These are phyloP conservation scores for Podospora appendiculata DNA, from an alignment of 495 filamentous ascomycete genomes.

Conservation along the genomic window DNA sequence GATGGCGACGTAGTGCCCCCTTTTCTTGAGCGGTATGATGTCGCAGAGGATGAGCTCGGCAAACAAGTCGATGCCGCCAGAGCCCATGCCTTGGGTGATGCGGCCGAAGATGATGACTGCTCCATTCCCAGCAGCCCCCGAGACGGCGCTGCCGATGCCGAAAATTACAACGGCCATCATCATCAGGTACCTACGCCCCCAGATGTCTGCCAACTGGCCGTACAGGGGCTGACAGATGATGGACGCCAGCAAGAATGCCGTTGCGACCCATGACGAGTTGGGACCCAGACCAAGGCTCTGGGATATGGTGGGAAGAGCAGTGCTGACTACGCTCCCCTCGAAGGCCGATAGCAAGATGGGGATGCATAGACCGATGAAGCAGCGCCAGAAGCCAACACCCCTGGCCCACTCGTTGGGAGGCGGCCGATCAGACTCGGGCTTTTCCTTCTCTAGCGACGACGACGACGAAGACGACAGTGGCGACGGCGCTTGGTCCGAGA, in stretches of 20 bases:
- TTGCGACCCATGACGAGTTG: constrained; percentile 23
- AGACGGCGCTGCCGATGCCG: constrained; percentile 35
- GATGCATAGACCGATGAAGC: constrained; percentile 30
- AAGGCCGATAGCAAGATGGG: constrained; percentile 35
- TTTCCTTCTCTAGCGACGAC: constrained; percentile 4
- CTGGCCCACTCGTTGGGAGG: constrained; percentile 12
- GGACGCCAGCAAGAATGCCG: constrained; percentile 18
- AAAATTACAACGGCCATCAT: constrained; percentile 35
- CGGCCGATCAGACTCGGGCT: neutral
- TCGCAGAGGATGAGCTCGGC: constrained; percentile 49
- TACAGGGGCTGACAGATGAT: constrained; percentile 28
- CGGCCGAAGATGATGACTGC: constrained; percentile 65
- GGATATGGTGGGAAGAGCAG: constrained; percentile 37
- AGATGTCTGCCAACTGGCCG: constrained; percentile 41
- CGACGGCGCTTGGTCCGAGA: neutral
- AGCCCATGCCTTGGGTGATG: constrained; percentile 72
- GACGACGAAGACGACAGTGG: constrained; percentile 1
- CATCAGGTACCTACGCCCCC: constrained; percentile 40
- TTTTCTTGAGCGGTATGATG: constrained; percentile 60
- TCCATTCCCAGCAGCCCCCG: constrained; percentile 24
- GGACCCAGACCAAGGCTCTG: constrained; percentile 19
- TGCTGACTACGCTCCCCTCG: constrained; percentile 44
- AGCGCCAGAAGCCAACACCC: constrained; percentile 29
- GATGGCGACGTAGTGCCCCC: constrained; percentile 50
- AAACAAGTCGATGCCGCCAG: constrained; percentile 55